Base-by-base conservation (phyloP, 2,329 filamentous ascomycete genomes). In the Colletotrichum kahawae region DNA sequence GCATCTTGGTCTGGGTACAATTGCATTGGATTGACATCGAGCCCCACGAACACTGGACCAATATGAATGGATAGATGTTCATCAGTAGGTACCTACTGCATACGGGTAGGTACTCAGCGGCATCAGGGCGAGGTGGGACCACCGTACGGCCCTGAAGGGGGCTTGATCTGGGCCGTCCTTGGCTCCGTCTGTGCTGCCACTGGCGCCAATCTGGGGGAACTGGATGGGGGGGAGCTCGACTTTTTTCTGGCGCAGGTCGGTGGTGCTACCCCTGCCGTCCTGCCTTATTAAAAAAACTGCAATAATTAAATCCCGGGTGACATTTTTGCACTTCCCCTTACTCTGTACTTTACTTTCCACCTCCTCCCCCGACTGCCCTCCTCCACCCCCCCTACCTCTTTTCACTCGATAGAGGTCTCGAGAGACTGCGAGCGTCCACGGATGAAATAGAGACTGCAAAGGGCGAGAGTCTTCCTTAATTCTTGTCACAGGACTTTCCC, bases 261-360 rank as follows among this genome's bases (percentile, higher is more conserved):
- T 62, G 67, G 72, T 76, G 67, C 66, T 74, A 77, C 75, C 75
- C 75, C 73, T 76, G 75, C 69, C 75, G 36, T 51, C 54, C n/a
- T 74, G 66, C 74, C 64, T 76, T 67, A 77, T 57, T 74, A 77
- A 76, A 66, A 76, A 76, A 70, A 74, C 64, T 76, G 76, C 74
- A 76, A 69, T 70, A 68, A 76, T 74, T 69, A 67, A 74, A 75
- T 75, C 65, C 69, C 57, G 60, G 57, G 73, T 77, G 73, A 76
- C 75, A 76, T 77, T 76, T 76, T 73, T 69, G 43, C 65, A 63
- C 73, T 77, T 72, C 75, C 75, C 75, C 75, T 76, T 77, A 75
- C 63, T 72, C 67, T 63, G 56, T 75, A 71, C 68, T 63, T 66
- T 75, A 34, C 71, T 56, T 75, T 51, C 67, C 59, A 64, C 68